Evolutionary conservation across 352 stramenopile species (phyloP), one percentile per base, ranked within the genome.

Genomic region (Pythium monospermum): DNA sequence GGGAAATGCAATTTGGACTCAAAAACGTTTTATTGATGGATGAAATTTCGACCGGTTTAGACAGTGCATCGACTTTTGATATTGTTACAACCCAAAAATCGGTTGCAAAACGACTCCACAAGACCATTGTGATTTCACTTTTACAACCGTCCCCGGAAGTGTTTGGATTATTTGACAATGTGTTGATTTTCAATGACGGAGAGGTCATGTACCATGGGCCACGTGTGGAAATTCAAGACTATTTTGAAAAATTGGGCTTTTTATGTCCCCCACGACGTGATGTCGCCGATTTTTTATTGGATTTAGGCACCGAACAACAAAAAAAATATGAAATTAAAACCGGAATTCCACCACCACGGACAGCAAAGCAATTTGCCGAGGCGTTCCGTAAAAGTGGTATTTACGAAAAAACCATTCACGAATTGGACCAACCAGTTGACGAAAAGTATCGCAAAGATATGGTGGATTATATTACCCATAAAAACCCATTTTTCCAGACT

Each of bases 151-250:
- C 87, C 7, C 89, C 89, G 11, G 89, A 97, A 67, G 85, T 88
- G n/a, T 91, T 91, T 33, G 69, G 71, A 16, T 59, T 96, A 12
- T 96, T 97, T 67, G 89, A 97, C 61, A 76, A 96, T 42, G 51
- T 96, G 12, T 79, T 95, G 21, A 30, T 96, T 26, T 54, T 97
- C 19, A 79, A 83, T 58, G 57, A 88, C 35, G 87, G 89, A 31
- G 53, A 69, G 15, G 64, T 96, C n/a, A 76, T 96, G 27, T 97
- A 91, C 61, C 55, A 51, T 95, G 32, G 57, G 89, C 33, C 76
- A 69, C 59, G 66, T 72, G 40, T 81, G 76, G 22, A 62, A 59
- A 66, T 58, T 7, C 51, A 76, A 25, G 55, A 62, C 31, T 91
- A 95, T 53, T 95, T 96, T 64, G 64, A 69, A n/a, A 43, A 36